These are phyloP conservation scores for Onygena corvina DNA, from an alignment of 2,329 filamentous ascomycete species.

Conservation along the genomic window DNA sequence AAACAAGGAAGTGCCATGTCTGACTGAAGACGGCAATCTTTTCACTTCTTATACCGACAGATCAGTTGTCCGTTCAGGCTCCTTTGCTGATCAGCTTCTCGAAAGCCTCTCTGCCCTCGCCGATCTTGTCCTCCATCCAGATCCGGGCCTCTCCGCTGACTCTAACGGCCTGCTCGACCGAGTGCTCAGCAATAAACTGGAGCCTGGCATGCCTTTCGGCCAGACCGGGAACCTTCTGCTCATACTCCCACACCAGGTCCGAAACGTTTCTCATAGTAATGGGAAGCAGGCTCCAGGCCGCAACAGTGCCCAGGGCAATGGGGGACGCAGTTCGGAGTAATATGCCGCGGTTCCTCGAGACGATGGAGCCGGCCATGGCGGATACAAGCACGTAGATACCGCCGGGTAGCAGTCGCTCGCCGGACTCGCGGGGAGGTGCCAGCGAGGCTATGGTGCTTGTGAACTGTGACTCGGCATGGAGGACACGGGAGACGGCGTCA, in stretches of 20 bases:
- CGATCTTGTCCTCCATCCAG: conserved; percentile 71
- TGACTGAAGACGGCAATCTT: background rate
- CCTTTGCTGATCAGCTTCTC: conserved; percentile 86
- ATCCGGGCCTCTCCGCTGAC: conserved; percentile 58
- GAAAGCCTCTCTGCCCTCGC: conserved; percentile 59
- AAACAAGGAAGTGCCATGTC: background rate
- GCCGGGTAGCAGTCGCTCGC: conserved; percentile 81
- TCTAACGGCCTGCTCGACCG: conserved; percentile 60
- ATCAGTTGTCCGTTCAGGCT: background rate
- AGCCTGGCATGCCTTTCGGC: conserved; percentile 67
- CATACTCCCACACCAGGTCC: conserved; percentile 80
- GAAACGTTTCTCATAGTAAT: conserved; percentile 82
- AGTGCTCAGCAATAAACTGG: conserved; percentile 55
- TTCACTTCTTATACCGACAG: too few relatives aligned
- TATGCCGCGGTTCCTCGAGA: conserved; percentile 77
- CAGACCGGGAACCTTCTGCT: conserved; percentile 73
- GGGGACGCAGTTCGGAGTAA: conserved; percentile 67
- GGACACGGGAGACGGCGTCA: conserved; percentile 62
- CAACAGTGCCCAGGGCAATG: conserved; percentile 64
- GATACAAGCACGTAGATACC: conserved; percentile 85
- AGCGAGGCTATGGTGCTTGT: conserved; percentile 80
- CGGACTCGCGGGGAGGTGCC: conserved; percentile 70
- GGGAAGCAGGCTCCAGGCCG: conserved; percentile 74
- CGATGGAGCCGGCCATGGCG: conserved; percentile 87
- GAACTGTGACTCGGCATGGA: conserved; percentile 78